Evolutionary conservation across 106 monocot species (phyloP).

Genomic region (Dendrobium huoshanense): DNA sequence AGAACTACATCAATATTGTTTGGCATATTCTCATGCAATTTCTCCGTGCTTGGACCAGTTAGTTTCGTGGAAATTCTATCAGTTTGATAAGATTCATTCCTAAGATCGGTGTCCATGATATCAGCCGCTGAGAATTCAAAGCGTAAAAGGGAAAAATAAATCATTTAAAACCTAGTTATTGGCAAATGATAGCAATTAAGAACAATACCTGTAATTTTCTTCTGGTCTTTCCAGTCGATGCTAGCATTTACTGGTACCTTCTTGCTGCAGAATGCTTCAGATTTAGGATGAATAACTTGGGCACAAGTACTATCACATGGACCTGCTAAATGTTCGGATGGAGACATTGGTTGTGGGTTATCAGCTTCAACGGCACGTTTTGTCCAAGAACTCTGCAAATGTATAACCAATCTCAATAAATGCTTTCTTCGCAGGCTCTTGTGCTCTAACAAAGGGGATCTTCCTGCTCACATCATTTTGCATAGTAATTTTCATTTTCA

Average conservation of each 20-base stretch:
- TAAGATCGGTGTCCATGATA: conserved; percentile 21
- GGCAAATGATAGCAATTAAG: not conserved
- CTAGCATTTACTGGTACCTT: conserved; percentile 27
- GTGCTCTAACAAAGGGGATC: not conserved
- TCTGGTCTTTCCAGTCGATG: conserved; percentile 21
- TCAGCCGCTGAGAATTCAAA: conserved; percentile 33
- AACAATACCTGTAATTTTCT: conserved; percentile 44
- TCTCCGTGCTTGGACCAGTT: conserved; percentile 15
- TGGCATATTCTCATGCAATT: conserved; percentile 13
- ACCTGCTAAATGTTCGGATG: conserved; percentile 40
- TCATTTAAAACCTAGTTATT: not conserved
- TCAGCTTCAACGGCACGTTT: conserved; percentile 58
- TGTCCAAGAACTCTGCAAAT: conserved; percentile 86
- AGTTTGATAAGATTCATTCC: conserved; percentile 17
- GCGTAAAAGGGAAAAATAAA: conserved; percentile 2
- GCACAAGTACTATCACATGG: conserved; percentile 79
- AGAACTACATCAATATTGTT: conserved; percentile 13
- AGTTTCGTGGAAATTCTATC: conserved; percentile 23
- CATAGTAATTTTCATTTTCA: not conserved
- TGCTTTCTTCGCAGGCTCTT: not conserved
- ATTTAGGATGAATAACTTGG: conserved; percentile 55
- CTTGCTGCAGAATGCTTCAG: conserved; percentile 41
- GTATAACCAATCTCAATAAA: not conserved
- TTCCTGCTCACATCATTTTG: not conserved
- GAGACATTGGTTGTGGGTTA: conserved; percentile 47